A percentile compares a stretch with the other conserved stretches of the same genome.
phyloP scores from a whole-genome alignment of 164 flowering plant genomes.

The Chloranthus sessilifolius region DNA sequence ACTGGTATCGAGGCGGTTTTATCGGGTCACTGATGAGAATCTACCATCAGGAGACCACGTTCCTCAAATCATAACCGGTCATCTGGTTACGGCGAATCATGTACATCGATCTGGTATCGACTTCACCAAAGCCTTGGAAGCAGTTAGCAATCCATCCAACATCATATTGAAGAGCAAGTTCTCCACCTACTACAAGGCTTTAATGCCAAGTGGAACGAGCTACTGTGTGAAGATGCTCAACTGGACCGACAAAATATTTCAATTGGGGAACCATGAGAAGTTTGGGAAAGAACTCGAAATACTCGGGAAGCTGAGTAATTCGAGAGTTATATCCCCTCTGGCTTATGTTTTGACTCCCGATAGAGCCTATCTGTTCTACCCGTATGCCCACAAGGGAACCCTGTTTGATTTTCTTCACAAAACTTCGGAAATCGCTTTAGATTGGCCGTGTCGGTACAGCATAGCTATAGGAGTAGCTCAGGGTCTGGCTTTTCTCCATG shows the following conservation, averaged over 20 bases:
- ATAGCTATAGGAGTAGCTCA: constrained; percentile 75
- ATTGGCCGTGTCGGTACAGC: constrained; percentile 69
- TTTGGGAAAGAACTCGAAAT: constrained; percentile 50
- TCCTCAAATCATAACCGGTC: constrained; percentile 37
- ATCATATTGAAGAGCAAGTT: constrained; percentile 51
- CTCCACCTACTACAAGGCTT: constrained; percentile 57
- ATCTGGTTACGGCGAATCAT: constrained; percentile 38
- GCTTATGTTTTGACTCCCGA: constrained; percentile 62
- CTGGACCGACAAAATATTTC: constrained; percentile 67
- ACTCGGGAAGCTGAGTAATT: constrained; percentile 53
- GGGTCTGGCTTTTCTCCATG: constrained; percentile 71
- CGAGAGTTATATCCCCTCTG: constrained; percentile 65
- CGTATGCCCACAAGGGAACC: constrained; percentile 48
- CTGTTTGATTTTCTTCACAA: constrained; percentile 59
- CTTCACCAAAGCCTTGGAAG: constrained; percentile 53
- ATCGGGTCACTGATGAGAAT: constrained; percentile 28
- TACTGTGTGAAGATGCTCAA: constrained; percentile 72
- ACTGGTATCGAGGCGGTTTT: constrained; percentile 28
- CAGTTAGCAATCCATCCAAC: constrained; percentile 35
- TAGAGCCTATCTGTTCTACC: constrained; percentile 61
- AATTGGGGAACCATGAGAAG: constrained; percentile 45
- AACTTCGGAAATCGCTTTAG: constrained; percentile 26
- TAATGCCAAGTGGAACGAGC: constrained; percentile 58
- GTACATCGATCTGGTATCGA: constrained; percentile 49
- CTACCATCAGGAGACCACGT: constrained; percentile 21